These are phyloP conservation scores for Emmonsiellopsis sp. DNA, from an alignment of 2,329 filamentous ascomycete genomes.

Conservation along the genomic window DNA sequence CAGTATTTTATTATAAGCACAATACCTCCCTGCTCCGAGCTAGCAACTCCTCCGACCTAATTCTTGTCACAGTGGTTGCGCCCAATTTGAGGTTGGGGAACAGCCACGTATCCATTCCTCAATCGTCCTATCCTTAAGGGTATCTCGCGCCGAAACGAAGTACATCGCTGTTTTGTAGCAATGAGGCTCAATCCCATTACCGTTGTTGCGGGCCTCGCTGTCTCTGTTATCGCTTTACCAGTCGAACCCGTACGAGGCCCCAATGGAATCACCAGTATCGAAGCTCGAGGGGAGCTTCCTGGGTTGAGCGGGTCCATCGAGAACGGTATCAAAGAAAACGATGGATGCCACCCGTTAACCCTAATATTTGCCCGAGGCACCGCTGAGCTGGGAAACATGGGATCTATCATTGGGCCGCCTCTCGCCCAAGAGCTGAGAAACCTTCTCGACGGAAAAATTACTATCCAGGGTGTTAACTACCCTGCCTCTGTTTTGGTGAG, in stretches of 20 bases:
- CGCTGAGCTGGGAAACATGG: conserved; percentile 34
- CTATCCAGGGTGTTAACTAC: conserved; percentile 25
- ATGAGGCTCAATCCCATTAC: background rate
- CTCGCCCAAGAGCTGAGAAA: conserved; percentile 18
- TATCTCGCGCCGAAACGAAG: too few species aligned
- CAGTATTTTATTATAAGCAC: too few species aligned
- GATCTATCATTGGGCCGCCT: conserved; percentile 30
- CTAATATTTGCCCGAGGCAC: conserved; percentile 37
- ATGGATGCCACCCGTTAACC: conserved; percentile 32
- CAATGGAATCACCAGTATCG: background rate
- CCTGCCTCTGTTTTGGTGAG: conserved; percentile 16
- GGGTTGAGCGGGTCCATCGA: conserved; percentile 20
- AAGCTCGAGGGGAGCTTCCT: too few species aligned
- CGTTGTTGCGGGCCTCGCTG: background rate
- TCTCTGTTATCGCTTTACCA: background rate
- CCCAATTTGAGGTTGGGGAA: too few species aligned
- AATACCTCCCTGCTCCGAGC: too few species aligned
- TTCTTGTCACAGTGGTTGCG: too few species aligned
- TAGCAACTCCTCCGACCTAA: too few species aligned
- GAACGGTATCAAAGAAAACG: conserved; percentile 31
- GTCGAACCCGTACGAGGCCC: background rate
- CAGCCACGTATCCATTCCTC: too few species aligned
- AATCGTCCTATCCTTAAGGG: too few species aligned
- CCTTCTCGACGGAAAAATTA: conserved; percentile 18
- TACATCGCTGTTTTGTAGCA: too few species aligned